Conservation (phyloP, 2,329 filamentous ascomycete species). For the Pyrenochaeta sp. region DNA sequence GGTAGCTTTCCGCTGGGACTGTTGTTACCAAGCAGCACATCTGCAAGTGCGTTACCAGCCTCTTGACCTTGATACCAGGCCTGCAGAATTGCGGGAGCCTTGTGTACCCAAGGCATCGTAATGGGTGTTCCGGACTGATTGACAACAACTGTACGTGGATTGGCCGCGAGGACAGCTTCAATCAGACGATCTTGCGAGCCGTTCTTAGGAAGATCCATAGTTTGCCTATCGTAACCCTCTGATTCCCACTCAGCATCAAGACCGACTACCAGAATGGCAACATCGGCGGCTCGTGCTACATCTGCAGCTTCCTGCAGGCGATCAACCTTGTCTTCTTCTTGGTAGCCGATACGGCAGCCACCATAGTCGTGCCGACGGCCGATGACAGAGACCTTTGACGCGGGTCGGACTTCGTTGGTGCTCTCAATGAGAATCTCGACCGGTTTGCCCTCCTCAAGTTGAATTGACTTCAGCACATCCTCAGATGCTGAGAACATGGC, state of each 20-base stretch:
- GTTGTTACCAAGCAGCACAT: conserved; percentile 76
- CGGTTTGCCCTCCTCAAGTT: conserved; percentile 66
- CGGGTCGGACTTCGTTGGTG: conserved; percentile 71
- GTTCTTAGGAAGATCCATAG: conserved; percentile 65
- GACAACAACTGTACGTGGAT: conserved; percentile 74
- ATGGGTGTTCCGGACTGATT: conserved; percentile 80
- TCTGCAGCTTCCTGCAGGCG: conserved; percentile 66
- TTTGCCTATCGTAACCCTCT: conserved; percentile 71
- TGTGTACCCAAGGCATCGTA: conserved; percentile 73
- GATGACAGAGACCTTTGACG: conserved; percentile 66
- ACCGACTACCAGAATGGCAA: conserved; percentile 80
- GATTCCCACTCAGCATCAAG: conserved; percentile 82
- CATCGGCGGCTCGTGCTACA: conserved; percentile 74
- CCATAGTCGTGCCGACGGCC: conserved; percentile 72
- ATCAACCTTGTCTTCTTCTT: conserved; percentile 71
- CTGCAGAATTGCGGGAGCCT: conserved; percentile 73
- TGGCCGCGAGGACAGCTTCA: conserved; percentile 68
- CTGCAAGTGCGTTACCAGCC: conserved; percentile 80
- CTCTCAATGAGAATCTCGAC: conserved; percentile 71
- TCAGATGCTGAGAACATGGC: conserved; percentile 75
- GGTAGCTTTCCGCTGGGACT: conserved; percentile 81
- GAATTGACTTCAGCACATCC: conserved; percentile 68
- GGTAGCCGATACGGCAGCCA: conserved; percentile 75
- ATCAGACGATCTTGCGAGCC: conserved; percentile 72
- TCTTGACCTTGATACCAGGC: conserved; percentile 91